These are phyloP conservation scores for Erysimum cheiranthoides DNA, from an alignment of 345 rosid species.

Conservation along the genomic window DNA sequence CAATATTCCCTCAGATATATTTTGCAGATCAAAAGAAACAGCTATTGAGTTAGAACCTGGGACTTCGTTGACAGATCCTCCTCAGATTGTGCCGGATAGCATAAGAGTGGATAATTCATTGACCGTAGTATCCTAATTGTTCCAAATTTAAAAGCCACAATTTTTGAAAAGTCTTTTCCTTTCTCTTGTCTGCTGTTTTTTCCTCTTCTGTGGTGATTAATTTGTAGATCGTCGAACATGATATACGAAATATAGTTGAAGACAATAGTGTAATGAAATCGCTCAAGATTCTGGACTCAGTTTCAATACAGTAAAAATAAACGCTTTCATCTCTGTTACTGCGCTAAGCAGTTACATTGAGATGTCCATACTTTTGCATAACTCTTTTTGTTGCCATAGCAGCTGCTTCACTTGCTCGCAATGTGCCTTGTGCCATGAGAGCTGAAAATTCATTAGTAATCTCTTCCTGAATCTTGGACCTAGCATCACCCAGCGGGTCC, in stretches of 20 bases:
- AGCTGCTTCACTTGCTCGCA: constrained; percentile 92
- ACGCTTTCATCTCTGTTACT: not conserved
- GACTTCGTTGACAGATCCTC: constrained; percentile 34
- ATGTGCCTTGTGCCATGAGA: constrained; percentile 84
- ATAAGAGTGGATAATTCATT: constrained; percentile 13
- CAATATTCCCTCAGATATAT: constrained; percentile 68
- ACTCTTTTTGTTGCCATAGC: constrained; percentile 84
- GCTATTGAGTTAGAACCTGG: constrained; percentile 50
- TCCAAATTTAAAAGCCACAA: not conserved
- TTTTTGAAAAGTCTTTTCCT: not conserved
- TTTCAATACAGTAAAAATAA: constrained; percentile 12
- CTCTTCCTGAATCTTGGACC: constrained; percentile 90
- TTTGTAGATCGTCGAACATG: constrained; percentile 26
- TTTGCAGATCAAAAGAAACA: constrained; percentile 54
- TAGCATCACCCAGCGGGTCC: constrained; percentile 77
- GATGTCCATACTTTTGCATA: constrained; percentile 81
- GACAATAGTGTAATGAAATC: constrained; percentile 18
- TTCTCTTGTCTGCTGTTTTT: not conserved
- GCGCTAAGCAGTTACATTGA: constrained; percentile 50
- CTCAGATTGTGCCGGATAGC: constrained; percentile 29
- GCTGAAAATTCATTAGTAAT: constrained; percentile 72
- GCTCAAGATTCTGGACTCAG: constrained; percentile 5
- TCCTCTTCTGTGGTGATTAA: not conserved
- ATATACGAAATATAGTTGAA: not conserved
- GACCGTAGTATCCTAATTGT: not conserved